Conservation (phyloP, 2,329 filamentous ascomycete genomes). For the Colletotrichum truncatum region DNA sequence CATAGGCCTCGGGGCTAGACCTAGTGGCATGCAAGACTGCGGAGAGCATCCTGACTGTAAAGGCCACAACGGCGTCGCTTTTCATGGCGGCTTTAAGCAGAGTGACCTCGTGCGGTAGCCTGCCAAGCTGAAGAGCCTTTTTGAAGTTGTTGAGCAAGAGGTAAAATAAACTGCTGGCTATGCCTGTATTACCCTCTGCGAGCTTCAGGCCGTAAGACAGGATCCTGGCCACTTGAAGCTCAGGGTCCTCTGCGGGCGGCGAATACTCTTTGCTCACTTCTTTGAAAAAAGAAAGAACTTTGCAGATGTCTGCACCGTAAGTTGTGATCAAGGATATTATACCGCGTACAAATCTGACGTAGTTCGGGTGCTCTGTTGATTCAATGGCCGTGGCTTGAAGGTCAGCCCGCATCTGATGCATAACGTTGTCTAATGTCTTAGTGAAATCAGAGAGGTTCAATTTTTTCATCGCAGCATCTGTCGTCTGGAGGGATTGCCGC, state of each 20-base stretch:
- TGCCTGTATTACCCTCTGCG: slow-evolving; percentile 58
- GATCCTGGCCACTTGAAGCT: slow-evolving; percentile 64
- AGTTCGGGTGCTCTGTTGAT: slow-evolving; percentile 51
- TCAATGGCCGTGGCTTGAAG: slow-evolving; percentile 48
- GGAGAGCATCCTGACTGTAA: slow-evolving; percentile 64
- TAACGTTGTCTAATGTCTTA: slow-evolving; percentile 53
- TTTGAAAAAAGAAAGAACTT: slow-evolving; percentile 64
- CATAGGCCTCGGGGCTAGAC: slow-evolving; percentile 48
- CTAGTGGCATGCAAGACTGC: slow-evolving; percentile 55
- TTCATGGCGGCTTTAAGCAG: slow-evolving; percentile 60
- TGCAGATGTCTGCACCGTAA: slow-evolving; percentile 62
- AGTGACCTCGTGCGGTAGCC: slow-evolving; percentile 54
- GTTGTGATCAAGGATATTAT: slow-evolving; percentile 64
- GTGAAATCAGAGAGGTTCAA: slow-evolving; percentile 51
- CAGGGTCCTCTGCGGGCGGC: slow-evolving; percentile 63
- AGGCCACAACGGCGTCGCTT: slow-evolving; percentile 53
- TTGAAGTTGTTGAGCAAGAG: slow-evolving; percentile 68
- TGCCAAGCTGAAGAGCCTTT: slow-evolving; percentile 58
- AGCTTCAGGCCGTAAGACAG: slow-evolving; percentile 64
- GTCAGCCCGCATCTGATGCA: slow-evolving; percentile 64
- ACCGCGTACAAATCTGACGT: slow-evolving; percentile 60
- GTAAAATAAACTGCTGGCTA: slow-evolving; percentile 61
- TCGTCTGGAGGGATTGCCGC: slow-evolving; percentile 56
- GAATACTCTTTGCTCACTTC: slow-evolving; percentile 65
- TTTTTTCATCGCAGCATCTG: slow-evolving; percentile 44